Conservation (phyloP, 495 filamentous ascomycete genomes). For the Poronia punctata region DNA sequence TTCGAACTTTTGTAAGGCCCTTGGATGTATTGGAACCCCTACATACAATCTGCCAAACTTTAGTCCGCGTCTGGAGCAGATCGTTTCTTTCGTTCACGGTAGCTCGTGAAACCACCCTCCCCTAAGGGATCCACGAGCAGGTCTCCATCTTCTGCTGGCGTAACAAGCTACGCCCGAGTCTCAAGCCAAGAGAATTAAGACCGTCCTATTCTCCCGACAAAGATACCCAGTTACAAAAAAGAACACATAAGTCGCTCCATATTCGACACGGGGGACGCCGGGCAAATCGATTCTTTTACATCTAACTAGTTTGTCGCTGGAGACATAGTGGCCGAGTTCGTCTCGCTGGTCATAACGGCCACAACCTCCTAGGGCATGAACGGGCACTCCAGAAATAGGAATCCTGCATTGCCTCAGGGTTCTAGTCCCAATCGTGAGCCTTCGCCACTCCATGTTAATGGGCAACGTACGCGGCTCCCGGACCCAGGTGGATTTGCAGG, state of each 20-base stretch:
- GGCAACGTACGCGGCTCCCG: slow-evolving; percentile 33
- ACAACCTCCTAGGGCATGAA: slow-evolving; percentile 57
- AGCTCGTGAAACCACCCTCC: slow-evolving; percentile 2
- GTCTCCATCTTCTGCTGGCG: slow-evolving; percentile 9
- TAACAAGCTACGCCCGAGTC: slow-evolving; percentile 6
- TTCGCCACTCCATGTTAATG: slow-evolving; percentile 34
- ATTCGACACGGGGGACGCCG: slow-evolving; percentile 21
- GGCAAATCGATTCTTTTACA: slow-evolving; percentile 55
- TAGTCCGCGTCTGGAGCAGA: too few relatives aligned
- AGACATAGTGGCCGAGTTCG: slow-evolving; percentile 45
- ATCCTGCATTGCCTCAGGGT: slow-evolving; percentile 57
- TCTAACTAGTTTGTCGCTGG: slow-evolving; percentile 51
- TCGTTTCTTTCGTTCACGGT: slow-evolving; percentile 9
- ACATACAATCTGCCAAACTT: too few relatives aligned
- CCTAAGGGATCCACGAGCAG: slow-evolving; percentile 8
- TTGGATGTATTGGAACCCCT: too few relatives aligned
- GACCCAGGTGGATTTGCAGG: slow-evolving; percentile 35
- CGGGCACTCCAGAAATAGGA: slow-evolving; percentile 57
- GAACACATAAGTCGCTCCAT: slow-evolving; percentile 17
- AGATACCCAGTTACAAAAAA: slow-evolving; percentile 5
- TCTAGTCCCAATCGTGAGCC: slow-evolving; percentile 38
- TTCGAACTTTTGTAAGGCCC: too few relatives aligned
- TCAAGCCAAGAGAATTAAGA: not conserved
- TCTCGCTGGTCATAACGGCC: slow-evolving; percentile 33
- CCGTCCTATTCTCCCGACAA: slow-evolving; percentile 5